Conservation (phyloP, 768 basidiomycete species). For the Holtermannia corniformis region DNA sequence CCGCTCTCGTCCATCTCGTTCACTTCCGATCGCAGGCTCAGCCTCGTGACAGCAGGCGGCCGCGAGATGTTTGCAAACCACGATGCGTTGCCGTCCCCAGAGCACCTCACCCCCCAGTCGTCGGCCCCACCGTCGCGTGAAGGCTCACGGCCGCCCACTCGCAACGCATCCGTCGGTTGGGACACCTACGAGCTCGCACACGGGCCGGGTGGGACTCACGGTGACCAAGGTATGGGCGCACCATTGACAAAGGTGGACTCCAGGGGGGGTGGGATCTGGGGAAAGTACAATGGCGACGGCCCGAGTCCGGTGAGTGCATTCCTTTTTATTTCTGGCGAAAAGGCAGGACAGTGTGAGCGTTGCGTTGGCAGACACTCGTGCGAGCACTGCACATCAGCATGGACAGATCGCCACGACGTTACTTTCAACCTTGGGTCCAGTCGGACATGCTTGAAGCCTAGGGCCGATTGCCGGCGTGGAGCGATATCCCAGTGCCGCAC, state of each 20-base stretch:
- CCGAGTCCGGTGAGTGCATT: not conserved
- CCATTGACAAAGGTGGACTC: not conserved
- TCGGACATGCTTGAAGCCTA: too few species aligned
- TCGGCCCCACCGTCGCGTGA: too few species aligned
- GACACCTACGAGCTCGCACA: not conserved
- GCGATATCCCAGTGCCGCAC: too few species aligned
- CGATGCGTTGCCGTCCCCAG: constrained; percentile 33
- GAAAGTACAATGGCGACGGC: not conserved
- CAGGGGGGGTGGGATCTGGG: not conserved
- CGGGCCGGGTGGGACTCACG: not conserved
- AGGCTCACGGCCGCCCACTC: constrained; percentile 8
- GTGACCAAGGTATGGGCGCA: not conserved
- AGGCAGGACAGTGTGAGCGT: too few species aligned
- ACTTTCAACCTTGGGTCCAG: too few species aligned
- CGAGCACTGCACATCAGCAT: too few species aligned
- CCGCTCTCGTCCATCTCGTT: constrained; percentile 33
- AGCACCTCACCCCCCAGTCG: constrained; percentile 23
- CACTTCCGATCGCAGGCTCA: constrained; percentile 22
- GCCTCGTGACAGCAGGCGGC: constrained; percentile 30
- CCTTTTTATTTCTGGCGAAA: too few species aligned
- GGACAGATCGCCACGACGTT: too few species aligned
- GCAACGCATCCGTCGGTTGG: constrained; percentile 4
- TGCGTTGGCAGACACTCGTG: too few species aligned
- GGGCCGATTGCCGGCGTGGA: too few species aligned
- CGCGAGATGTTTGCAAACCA: constrained; percentile 26